Conservation (phyloP, 2,329 filamentous ascomycete genomes). For the Lecanoromycetidae sp. region DNA sequence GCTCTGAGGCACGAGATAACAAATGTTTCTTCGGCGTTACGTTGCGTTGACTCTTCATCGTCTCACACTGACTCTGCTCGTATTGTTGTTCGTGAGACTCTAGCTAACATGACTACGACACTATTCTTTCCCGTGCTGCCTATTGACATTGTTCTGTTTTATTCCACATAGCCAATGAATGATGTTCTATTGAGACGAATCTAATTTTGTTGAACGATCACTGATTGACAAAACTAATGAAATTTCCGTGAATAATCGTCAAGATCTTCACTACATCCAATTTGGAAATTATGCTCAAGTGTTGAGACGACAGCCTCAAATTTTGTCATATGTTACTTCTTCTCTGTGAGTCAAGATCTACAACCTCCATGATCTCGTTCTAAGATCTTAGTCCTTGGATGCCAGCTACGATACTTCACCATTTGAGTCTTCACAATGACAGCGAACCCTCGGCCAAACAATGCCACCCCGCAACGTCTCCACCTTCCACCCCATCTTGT, state of each 20-base stretch:
- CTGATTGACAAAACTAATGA: not conserved
- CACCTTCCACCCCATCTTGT: conserved; percentile 10
- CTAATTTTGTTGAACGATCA: not conserved
- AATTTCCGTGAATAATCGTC: too few species aligned
- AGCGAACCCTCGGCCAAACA: conserved; percentile 5
- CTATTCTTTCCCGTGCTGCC: not conserved
- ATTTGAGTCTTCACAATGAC: conserved; percentile 6
- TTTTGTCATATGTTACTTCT: too few species aligned
- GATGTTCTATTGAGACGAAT: not conserved
- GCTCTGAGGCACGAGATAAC: not conserved
- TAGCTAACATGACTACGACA: not conserved
- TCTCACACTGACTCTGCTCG: not conserved
- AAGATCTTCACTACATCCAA: too few species aligned
- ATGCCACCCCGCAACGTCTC: conserved; percentile 16
- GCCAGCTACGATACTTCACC: not conserved
- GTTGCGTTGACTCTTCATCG: not conserved
- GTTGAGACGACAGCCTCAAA: too few species aligned
- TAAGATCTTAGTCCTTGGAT: not conserved
- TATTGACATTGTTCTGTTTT: not conserved
- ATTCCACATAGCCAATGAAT: not conserved
- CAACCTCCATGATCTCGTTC: not conserved
- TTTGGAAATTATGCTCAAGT: too few species aligned
- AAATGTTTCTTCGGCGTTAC: not conserved
- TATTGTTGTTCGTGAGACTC: too few species aligned
- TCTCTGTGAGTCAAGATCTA: not conserved